Evolutionary conservation across 2,329 filamentous ascomycete species (phyloP).

Genomic region (Stagonosporopsis cucurbitacearum): DNA sequence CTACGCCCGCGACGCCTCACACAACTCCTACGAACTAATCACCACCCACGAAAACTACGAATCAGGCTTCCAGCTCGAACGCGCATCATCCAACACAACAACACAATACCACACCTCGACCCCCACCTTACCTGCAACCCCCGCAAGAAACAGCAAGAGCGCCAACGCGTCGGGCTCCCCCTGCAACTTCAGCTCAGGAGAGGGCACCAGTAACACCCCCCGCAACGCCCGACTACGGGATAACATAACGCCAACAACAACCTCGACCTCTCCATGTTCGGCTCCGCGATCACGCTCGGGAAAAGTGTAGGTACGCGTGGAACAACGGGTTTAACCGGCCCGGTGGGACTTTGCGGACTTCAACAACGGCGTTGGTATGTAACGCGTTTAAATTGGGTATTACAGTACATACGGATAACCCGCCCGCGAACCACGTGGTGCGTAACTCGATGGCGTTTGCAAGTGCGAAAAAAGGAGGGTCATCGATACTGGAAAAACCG

Average conservation of each 20-base stretch:
- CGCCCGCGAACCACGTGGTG: conserved; percentile 53
- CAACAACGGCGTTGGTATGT: conserved; percentile 55
- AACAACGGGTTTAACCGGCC: conserved; percentile 56
- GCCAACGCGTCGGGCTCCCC: conserved; percentile 60
- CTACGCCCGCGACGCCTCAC: conserved; percentile 44
- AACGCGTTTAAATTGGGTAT: conserved; percentile 58
- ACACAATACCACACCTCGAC: conserved; percentile 32
- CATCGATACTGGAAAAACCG: conserved; percentile 56
- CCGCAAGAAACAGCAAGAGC: conserved; percentile 60
- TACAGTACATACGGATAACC: conserved; percentile 42
- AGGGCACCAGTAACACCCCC: conserved; percentile 57
- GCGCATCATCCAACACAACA: conserved; percentile 37
- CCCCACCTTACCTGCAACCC: conserved; percentile 44
- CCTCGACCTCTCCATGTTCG: conserved; percentile 54
- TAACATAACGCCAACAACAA: conserved; percentile 61
- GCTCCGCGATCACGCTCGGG: conserved; percentile 53
- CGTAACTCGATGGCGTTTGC: conserved; percentile 55
- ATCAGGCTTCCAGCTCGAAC: conserved; percentile 49
- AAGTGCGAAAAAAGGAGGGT: conserved; percentile 57
- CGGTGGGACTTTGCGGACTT: conserved; percentile 54
- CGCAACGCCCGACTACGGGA: conserved; percentile 58
- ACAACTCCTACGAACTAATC: conserved; percentile 48
- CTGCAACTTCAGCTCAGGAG: conserved; percentile 56
- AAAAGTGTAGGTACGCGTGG: conserved; percentile 55
- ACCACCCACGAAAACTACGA: conserved; percentile 51